Evolutionary conservation across 305 asterid genomes (phyloP), one percentile per base, ranked within the genome.

Genomic region (Petunia hybrid): DNA sequence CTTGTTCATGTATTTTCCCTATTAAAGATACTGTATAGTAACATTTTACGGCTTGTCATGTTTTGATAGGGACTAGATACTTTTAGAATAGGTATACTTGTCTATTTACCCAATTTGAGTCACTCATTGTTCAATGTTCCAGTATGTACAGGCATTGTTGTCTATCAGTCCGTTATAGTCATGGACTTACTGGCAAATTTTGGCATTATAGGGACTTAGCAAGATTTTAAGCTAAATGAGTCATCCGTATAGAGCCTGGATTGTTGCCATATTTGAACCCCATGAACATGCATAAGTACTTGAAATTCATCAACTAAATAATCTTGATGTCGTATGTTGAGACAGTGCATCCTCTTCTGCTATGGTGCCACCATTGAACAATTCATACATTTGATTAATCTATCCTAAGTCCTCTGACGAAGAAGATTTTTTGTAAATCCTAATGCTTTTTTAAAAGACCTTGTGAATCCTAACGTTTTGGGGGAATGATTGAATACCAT

Each of bases 371-470:
- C 46, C 41, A 42, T 53, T 41, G 55, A 42, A 55, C 70, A 4
- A 10, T 51, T 80, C 38, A 67, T 56, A 2, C 48, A 53, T 38
- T 59, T 69, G 39, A 43, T 16, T 80, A 38, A 38, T 76, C 76
- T 76, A 42, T 80, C 38, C 65, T 74, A 45, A 56, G 56, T 80
- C 41, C 31, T 64, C n/a, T 74, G 39, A 74, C 51, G 3, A 38
- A 5, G 65, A 8, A 7, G 42, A 1, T 3, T 53, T 55, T 4
- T 22, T n/a, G 9, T 7, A 38, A 55, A 4, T 55, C 78, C 79
- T 55, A 74, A 74, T 53, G 38, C 38, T 74, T 55, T 55, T 22
- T 22, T 22, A 22, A 22, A 22, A 22, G 31, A 22, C 31, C 31
- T 22, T n/a, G 9, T 7, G 14, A 55, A 4, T 55, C 78, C 79